Base-by-base conservation (phyloP, 78 protist genomes). In the Monocercomonoides exilis region DNA sequence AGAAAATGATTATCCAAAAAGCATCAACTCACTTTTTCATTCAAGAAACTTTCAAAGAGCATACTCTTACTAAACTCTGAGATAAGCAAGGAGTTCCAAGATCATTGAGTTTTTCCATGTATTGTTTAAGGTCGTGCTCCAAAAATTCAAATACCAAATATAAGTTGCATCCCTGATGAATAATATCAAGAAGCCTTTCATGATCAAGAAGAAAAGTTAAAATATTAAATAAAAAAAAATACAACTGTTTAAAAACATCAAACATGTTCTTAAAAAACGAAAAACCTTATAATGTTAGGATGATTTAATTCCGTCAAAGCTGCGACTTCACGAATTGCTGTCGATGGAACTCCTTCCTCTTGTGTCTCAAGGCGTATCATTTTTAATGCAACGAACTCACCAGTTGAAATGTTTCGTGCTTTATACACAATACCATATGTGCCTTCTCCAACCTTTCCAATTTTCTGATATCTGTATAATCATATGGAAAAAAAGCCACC, bases 381-480 rank as follows among this genome's bases (percentile, higher is more conserved):
- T 86, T 98, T 98, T 29, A 98, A 88, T n/a, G 99, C 99, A 3
- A 96, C 94, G 0, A 93, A 46, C 3, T 88, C 95, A 1, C 90
- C 90, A 2, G 92, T 90, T 45, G 5, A 2, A 79, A 80, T 54
- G 77, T 96, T 95, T 84, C 85, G 85, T 2, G 99, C 99, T 84
- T 94, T 93, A 93, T 93, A 96, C 21, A 98, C 99, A 41, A 96
- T 97, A n/a, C 99, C 99, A 84, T 96, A 98, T 29, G 99, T 96
- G 42, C 99, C 99, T 81, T 97, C 98, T 46, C 99, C 99, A 29
- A 97, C 80, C 89, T 98, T 97, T 41, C 94, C 97, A 36, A 96
- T 43, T 44, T 92, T 91, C 70, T 90, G 77, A 77, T 90, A 96
- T 79, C 91, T 88, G 46, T n/a, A 79, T 4, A 21, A 32, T 33